phyloP scores from a whole-genome alignment of 2,329 filamentous ascomycete species.

The Verticillium nonalfalfae region DNA sequence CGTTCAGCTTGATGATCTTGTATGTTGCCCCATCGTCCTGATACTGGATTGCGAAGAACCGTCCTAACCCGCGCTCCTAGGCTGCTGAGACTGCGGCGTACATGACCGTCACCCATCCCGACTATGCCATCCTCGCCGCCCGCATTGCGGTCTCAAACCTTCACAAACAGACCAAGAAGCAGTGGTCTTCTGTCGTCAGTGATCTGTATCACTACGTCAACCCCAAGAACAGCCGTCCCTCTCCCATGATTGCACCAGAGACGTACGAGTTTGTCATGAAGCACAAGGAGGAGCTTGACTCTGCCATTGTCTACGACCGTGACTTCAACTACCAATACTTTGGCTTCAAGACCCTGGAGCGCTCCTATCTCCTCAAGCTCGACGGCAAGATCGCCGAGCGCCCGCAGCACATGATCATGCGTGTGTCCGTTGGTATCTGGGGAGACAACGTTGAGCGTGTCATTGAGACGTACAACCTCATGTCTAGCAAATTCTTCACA shows the following conservation, averaged over 20 bases:
- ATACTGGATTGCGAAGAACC: background rate
- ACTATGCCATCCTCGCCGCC: constrained; percentile 96
- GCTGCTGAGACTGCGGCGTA: constrained; percentile 98
- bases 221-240: constrained; percentile 75
- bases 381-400: constrained; percentile 95
- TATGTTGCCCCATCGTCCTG: constrained; percentile 40
- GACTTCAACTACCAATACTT: constrained; percentile 99
- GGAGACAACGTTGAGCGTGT: constrained; percentile 91
- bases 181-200: constrained; percentile 91
- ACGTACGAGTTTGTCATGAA: constrained; percentile 93
- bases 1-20: constrained; percentile 91
- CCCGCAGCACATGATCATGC: constrained; percentile 99
- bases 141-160: constrained; percentile 99
- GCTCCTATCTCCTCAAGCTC: constrained; percentile 93
- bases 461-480: constrained; percentile 96
- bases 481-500: constrained; percentile 98
- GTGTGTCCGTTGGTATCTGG: constrained; percentile 95
- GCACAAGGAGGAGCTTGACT: constrained; percentile 95
- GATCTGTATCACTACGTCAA: constrained; percentile 97
- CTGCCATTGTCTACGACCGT: constrained; percentile 96
- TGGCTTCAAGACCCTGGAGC: constrained; percentile 97
- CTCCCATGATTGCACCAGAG: constrained; percentile 90
- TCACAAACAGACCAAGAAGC: constrained; percentile 99
- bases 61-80: constrained; percentile 37
- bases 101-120: constrained; percentile 98